Base-by-base conservation (phyloP, 768 basidiomycete genomes). In the Cyathus striatus region DNA sequence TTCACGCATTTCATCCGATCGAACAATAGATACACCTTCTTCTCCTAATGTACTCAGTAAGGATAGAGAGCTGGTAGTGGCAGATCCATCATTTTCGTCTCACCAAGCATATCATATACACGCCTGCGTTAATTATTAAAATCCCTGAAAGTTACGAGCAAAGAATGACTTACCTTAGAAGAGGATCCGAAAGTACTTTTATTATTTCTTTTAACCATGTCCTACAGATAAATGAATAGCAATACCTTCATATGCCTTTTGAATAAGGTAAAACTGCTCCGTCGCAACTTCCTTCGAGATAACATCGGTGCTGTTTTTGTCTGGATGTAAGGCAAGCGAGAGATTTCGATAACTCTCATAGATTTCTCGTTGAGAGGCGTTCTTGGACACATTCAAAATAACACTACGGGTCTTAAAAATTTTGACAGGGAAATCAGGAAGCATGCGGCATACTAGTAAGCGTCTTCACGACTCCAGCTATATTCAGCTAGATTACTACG, bases 291-390 rank as follows among this genome's bases (percentile, higher is more conserved):
- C 70, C 54, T 76, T 80, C 46, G 70, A 62, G n/a, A n/a, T n/a
- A 14, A 59, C 58, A 41, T 77, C 74, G 54, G 79, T 77, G 17
- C 69, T 73, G 46, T 91, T 86, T 56, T 83, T 85, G 72, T 95
- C 90, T 1, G 90, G 90, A 52, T 95, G 90, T 49, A 87, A 90
- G 16, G 84, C 64, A 22, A 91, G 72, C 3, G 90, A 90, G 21
- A 92, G 61, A 4, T 76, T 58, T 32, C 77, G 70, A 59, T 90
- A 86, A 25, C 81, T 72, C 43, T 90, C 87, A 38, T 86, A 73
- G 46, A 92, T 83, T 53, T 90, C 86, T 38, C 66, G 65, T 44
- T 77, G 72, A 2, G 81, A 76, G 0, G 87, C 86, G 4, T 73
- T 70, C 39, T 61, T 71, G 13, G 81, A 72, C 38, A 92, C 59